phyloP scores from a whole-genome alignment of 2,329 filamentous ascomycete genomes.

The Periconia digitata region DNA sequence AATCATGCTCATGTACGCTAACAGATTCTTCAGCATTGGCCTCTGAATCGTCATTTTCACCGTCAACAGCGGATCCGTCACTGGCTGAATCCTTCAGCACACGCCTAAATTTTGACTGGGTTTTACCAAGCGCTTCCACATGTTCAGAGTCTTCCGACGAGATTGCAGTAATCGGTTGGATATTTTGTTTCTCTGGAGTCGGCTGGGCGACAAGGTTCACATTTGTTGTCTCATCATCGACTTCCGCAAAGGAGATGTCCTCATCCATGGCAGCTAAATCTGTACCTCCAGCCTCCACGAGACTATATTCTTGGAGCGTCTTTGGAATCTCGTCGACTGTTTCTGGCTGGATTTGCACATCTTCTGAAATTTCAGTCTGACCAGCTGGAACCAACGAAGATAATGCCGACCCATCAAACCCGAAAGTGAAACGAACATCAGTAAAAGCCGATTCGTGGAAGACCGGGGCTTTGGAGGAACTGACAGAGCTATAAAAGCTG shows the following conservation, averaged over 20 bases:
- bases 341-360: neutral
- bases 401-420: conserved; percentile 32
- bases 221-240: neutral
- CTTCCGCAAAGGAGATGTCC: neutral
- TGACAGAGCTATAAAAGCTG: conserved; percentile 38
- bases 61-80: too few species aligned
- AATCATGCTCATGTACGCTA: too few species aligned
- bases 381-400: conserved; percentile 7
- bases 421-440: conserved; percentile 40
- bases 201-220: too few species aligned
- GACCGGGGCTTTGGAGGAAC: conserved; percentile 22
- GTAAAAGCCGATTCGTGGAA: conserved; percentile 40
- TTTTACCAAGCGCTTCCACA: too few species aligned
- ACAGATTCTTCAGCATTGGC: too few species aligned
- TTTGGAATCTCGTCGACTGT: neutral
- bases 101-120: too few species aligned
- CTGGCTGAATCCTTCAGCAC: too few species aligned
- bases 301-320: neutral
- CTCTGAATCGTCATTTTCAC: too few species aligned
- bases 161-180: neutral
- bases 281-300: neutral
- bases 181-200: neutral
- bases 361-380: neutral
- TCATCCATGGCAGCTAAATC: neutral
- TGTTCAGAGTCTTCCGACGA: too few species aligned